Percentiles rank a stretch among this genome's conserved stretches.
Evolutionary conservation across 495 filamentous ascomycete genomes (phyloP).

Genomic region (Lasiosphaeriaceae sp.): DNA sequence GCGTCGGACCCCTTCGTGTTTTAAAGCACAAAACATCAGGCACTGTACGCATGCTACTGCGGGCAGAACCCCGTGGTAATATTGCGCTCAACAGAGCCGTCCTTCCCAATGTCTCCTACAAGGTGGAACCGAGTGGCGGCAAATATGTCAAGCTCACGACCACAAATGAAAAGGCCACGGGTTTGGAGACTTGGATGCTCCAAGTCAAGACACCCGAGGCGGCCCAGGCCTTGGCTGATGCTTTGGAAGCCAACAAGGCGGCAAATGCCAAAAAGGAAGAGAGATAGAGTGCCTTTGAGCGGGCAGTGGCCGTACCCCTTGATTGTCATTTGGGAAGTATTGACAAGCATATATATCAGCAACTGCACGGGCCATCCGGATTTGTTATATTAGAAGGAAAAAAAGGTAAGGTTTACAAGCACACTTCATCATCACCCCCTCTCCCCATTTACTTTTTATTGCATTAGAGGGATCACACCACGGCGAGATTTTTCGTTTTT

Average conservation of each 20-base stretch:
- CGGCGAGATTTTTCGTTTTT: not conserved
- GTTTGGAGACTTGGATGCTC: conserved; percentile 59
- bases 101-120: conserved; percentile 56
- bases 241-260: conserved; percentile 45
- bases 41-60: conserved; percentile 59
- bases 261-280: conserved; percentile 37
- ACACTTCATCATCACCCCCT: too few relatives aligned
- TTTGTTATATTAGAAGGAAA: not conserved
- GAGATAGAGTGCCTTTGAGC: not conserved
- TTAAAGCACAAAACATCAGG: conserved; percentile 63
- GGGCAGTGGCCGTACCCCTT: not conserved
- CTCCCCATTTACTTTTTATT: not conserved
- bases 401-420: not conserved
- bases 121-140: conserved; percentile 32
- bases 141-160: conserved; percentile 57
- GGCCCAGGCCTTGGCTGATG: conserved; percentile 44
- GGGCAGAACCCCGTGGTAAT: conserved; percentile 65
- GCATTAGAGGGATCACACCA: not conserved
- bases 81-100: conserved; percentile 64
- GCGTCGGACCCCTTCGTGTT: conserved; percentile 61
- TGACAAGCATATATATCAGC: too few relatives aligned
- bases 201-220: conserved; percentile 53
- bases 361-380: too few relatives aligned
- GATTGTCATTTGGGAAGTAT: too few relatives aligned
- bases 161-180: conserved; percentile 44